Conservation (phyloP, 495 filamentous ascomycete genomes). For the Darksidea phi region DNA sequence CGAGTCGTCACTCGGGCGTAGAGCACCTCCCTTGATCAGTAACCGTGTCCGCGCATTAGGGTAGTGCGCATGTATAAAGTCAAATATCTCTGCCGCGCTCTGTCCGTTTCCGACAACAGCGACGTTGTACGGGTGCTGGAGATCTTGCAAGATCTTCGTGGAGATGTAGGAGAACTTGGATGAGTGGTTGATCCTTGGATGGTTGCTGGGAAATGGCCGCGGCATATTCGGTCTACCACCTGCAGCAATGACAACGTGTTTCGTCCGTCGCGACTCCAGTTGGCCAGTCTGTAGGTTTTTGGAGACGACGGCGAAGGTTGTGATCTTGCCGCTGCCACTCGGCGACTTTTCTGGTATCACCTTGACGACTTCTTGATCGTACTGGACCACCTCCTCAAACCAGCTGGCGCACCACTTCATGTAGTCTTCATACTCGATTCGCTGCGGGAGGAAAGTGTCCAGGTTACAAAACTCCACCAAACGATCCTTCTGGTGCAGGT, state of each 20-base stretch:
- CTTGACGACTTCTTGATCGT: conserved; percentile 71
- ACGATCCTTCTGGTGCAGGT: conserved; percentile 73
- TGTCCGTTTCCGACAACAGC: conserved; percentile 87
- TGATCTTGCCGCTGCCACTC: conserved; percentile 45
- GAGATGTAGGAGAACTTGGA: conserved; percentile 75
- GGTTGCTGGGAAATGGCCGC: conserved; percentile 56
- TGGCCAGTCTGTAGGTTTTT: conserved; percentile 54
- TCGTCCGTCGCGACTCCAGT: conserved; percentile 57
- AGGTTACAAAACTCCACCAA: conserved; percentile 88
- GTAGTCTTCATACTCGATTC: conserved; percentile 92
- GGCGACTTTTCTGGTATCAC: conserved; percentile 48
- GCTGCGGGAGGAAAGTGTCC: conserved; percentile 79
- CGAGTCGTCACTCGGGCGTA: conserved; percentile 90
- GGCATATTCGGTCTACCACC: conserved; percentile 82
- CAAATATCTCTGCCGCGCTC: conserved; percentile 93
- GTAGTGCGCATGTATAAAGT: conserved; percentile 78
- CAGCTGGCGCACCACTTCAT: conserved; percentile 84
- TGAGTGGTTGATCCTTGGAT: conserved; percentile 77
- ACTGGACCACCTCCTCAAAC: conserved; percentile 76
- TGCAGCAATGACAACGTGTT: conserved; percentile 81
- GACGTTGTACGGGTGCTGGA: conserved; percentile 62
- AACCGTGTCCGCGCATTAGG: conserved; percentile 74
- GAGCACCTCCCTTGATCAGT: conserved; percentile 73
- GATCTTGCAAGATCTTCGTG: conserved; percentile 58
- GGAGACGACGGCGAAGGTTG: conserved; percentile 57